These are phyloP conservation scores for Chytridium lagenaria DNA, from an alignment of 371 early-diverging fungal genomes.

Conservation along the genomic window DNA sequence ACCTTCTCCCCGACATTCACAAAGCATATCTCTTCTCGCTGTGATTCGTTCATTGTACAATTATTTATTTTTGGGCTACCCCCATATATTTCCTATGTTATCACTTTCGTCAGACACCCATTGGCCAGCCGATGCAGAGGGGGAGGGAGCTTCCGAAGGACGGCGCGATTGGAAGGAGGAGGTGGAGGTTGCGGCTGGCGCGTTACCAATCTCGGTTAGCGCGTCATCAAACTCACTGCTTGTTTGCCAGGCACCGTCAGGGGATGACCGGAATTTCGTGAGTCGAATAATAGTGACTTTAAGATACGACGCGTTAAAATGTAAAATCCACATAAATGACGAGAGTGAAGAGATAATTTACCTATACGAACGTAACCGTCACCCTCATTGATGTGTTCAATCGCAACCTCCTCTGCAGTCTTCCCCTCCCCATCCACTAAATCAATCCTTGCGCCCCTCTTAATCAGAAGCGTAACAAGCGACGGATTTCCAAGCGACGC, in stretches of 20 bases:
- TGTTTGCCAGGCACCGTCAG: constrained; percentile 11
- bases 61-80: neutral
- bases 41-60: neutral
- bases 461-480: constrained; percentile 68
- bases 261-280: constrained; percentile 12
- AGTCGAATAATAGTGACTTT: constrained; percentile 29
- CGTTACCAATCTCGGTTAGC: constrained; percentile 20
- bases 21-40: constrained; percentile 6
- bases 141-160: constrained; percentile 4
- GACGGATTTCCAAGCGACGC: constrained; percentile 69
- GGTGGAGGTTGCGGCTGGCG: neutral
- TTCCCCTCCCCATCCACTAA: constrained; percentile 62
- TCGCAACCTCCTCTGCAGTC: constrained; percentile 76
- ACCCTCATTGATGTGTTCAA: constrained; percentile 46
- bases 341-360: no score
- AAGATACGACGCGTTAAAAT: no score
- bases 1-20: neutral
- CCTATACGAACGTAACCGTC: constrained; percentile 27
- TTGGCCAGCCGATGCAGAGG: neutral
- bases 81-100: constrained; percentile 9
- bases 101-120: neutral
- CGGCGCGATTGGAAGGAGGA: neutral
- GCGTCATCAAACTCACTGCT: constrained; percentile 25
- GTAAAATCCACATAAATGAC: no score
- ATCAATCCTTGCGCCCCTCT: constrained; percentile 72